phyloP scores from a whole-genome alignment of 1,284 basidiomycete genomes.

The Ceratobasidium sp. region DNA sequence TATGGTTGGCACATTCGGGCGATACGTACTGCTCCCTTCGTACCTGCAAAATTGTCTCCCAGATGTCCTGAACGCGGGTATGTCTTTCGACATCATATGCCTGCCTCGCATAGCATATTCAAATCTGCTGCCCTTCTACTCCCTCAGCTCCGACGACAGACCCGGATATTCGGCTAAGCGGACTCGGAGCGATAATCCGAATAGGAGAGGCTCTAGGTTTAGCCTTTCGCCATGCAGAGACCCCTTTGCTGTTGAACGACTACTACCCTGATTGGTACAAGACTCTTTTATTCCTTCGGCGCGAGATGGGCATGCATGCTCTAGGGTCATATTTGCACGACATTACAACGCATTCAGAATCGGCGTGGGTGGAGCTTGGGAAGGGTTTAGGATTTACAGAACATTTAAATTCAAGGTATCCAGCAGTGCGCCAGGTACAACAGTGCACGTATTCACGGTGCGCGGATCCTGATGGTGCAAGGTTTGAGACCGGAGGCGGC shows the following conservation, averaged over 20 bases:
- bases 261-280: not conserved
- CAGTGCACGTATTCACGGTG: too few relatives aligned
- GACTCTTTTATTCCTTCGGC: not conserved
- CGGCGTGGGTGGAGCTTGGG: not conserved
- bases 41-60: not conserved
- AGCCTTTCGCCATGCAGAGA: too few relatives aligned
- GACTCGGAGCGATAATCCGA: too few relatives aligned
- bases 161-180: too few relatives aligned
- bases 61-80: not conserved
- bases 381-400: not conserved
- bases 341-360: not conserved
- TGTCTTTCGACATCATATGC: not conserved
- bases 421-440: not conserved
- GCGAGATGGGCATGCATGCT: not conserved
- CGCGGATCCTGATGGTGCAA: too few relatives aligned
- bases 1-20: not conserved
- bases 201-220: too few relatives aligned
- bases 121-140: not conserved
- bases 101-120: not conserved
- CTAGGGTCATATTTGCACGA: not conserved
- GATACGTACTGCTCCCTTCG: not conserved
- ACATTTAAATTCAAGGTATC: too few relatives aligned
- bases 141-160: not conserved
- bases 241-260: too few relatives aligned
- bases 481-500: too few relatives aligned